Conservation (phyloP, 2,329 filamentous ascomycete genomes). For the Ceratocystis cubensis region DNA sequence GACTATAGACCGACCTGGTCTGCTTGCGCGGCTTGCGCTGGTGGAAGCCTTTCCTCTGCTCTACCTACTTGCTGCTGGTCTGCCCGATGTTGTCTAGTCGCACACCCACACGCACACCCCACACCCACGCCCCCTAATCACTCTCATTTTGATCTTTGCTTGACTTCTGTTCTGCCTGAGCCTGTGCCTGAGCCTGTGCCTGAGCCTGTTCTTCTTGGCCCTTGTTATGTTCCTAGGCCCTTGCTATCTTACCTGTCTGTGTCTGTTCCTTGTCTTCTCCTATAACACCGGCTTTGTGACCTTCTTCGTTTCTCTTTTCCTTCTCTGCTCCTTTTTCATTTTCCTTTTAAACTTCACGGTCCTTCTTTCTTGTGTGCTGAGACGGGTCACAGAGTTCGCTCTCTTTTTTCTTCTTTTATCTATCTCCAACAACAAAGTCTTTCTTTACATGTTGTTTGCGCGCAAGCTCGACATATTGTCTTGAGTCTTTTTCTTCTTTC, state of each 20-base stretch:
- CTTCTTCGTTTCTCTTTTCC: conserved; percentile 1
- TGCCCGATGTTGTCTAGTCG: no score
- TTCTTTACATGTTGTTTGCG: not conserved
- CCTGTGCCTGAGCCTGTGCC: not conserved
- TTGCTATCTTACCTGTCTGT: not conserved
- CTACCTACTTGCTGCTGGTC: no score
- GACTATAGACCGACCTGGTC: no score
- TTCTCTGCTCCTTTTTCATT: not conserved
- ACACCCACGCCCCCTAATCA: no score
- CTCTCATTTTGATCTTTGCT: no score
- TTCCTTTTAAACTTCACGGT: not conserved
- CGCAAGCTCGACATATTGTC: not conserved
- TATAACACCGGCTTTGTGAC: conserved; percentile 15
- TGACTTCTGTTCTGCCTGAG: not conserved
- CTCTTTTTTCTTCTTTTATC: conserved; percentile 1
- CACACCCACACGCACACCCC: no score
- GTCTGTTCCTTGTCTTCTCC: not conserved
- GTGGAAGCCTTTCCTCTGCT: no score
- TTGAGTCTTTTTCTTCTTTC: conserved; percentile 10
- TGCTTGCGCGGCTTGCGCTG: no score
- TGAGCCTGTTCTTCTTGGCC: not conserved
- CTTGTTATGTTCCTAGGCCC: not conserved
- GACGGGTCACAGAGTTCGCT: not conserved
- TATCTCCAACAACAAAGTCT: not conserved
- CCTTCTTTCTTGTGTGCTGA: not conserved